These are phyloP conservation scores for Melaleuca alternifolia DNA, from an alignment of 345 rosid species.

Conservation along the genomic window DNA sequence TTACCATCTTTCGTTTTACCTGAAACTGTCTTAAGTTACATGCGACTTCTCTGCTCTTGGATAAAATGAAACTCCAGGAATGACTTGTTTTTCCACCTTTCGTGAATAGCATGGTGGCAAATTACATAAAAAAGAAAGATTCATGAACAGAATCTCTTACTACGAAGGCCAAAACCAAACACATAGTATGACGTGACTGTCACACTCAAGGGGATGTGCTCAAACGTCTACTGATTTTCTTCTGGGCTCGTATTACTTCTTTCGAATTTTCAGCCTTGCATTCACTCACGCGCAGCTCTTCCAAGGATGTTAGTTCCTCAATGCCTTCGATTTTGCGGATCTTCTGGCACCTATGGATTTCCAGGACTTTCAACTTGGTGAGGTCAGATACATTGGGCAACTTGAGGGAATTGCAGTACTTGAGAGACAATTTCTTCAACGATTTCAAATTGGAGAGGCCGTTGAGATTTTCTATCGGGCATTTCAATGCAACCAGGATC, in stretches of 20 bases:
- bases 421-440: neutral
- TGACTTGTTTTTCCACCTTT: too few species aligned
- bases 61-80: too few species aligned
- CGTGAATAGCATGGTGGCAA: too few species aligned
- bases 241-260: accelerated
- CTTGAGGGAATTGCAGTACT: neutral
- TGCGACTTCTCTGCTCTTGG: too few species aligned
- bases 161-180: too few species aligned
- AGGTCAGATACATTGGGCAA: neutral
- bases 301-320: neutral
- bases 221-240: neutral
- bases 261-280: neutral
- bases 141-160: too few species aligned
- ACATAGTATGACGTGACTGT: neutral
- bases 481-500: neutral
- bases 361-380: neutral
- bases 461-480: accelerated
- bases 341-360: neutral
- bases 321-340: neutral
- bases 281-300: neutral
- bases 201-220: neutral
- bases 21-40: too few species aligned
- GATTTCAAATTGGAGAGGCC: neutral
- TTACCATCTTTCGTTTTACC: too few species aligned
- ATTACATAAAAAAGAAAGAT: too few species aligned